These are phyloP conservation scores for Rauvolfia tetraphylla DNA, from an alignment of 257 asterid species.

Conservation along the genomic window DNA sequence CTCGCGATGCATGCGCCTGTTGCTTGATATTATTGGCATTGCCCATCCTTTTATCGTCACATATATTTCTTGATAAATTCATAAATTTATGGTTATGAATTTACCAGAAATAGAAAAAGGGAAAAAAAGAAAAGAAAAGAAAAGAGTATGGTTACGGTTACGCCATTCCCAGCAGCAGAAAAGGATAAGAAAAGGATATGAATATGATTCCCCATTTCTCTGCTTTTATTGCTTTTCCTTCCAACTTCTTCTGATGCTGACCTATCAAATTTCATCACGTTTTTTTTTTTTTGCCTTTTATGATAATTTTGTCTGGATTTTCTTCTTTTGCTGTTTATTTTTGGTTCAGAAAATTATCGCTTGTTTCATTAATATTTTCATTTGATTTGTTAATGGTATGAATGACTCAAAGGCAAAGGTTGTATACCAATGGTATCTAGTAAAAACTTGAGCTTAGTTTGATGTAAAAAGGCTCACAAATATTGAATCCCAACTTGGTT, in stretches of 20 bases:
- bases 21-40: neutral
- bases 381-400: too few relatives aligned
- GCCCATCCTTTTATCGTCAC: neutral
- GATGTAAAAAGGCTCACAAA: too few relatives aligned
- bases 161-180: neutral
- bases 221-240: neutral
- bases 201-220: neutral
- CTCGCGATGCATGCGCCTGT: neutral
- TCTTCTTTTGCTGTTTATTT: too few relatives aligned
- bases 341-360: too few relatives aligned
- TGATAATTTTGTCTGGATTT: too few relatives aligned
- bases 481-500: too few relatives aligned
- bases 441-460: too few relatives aligned
- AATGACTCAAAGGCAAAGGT: too few relatives aligned
- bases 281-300: neutral
- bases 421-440: too few relatives aligned
- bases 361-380: too few relatives aligned
- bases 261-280: neutral
- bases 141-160: neutral
- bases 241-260: conserved; percentile 7
- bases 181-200: conserved; percentile 7
- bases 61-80: neutral
- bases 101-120: neutral
- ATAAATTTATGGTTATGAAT: neutral
- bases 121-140: neutral